A percentile compares a stretch with the other conserved stretches of the same genome.
These are phyloP conservation scores for Dendrocalamus sinicus DNA, from an alignment of 176 grass and related monocot genomes.

Conservation along the genomic window DNA sequence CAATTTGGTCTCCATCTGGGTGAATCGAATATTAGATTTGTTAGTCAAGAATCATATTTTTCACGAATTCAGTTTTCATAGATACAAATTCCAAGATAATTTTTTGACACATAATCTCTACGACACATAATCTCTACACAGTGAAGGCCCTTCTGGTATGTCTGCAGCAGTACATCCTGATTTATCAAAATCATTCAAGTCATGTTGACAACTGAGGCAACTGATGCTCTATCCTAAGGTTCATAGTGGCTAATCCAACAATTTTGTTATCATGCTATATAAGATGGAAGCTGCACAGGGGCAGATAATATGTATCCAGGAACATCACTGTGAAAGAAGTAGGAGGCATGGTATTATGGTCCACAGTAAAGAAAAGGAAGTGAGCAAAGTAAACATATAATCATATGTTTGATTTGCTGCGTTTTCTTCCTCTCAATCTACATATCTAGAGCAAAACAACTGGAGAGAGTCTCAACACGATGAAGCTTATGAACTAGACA, in stretches of 20 bases:
- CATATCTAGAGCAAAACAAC: slow-evolving; percentile 10
- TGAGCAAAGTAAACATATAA: slow-evolving; percentile 5
- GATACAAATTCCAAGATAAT: slow-evolving; percentile 14
- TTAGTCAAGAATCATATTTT: slow-evolving; percentile 26
- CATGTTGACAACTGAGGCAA: slow-evolving; percentile 1
- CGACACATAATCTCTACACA: background rate
- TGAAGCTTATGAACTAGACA: slow-evolving; percentile 6
- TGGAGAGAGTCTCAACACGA: slow-evolving; percentile 3
- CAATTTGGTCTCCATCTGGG: slow-evolving; percentile 85
- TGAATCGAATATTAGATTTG: slow-evolving; percentile 1
- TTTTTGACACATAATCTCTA: background rate
- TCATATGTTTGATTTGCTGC: slow-evolving; percentile 6
- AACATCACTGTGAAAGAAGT: slow-evolving; percentile 1
- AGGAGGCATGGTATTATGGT: background rate
- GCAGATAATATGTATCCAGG: background rate
- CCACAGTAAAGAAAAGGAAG: background rate
- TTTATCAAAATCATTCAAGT: background rate
- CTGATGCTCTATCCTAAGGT: background rate
- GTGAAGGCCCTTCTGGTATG: slow-evolving; percentile 1
- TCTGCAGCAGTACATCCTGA: background rate
- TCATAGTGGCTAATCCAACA: background rate
- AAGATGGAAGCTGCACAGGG: background rate
- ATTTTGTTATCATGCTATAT: slow-evolving; percentile 2
- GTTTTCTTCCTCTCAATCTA: slow-evolving; percentile 11
- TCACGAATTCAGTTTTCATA: slow-evolving; percentile 1